Base-by-base conservation (phyloP, 208 protist genomes). In the Wallacemonas collosoma region DNA sequence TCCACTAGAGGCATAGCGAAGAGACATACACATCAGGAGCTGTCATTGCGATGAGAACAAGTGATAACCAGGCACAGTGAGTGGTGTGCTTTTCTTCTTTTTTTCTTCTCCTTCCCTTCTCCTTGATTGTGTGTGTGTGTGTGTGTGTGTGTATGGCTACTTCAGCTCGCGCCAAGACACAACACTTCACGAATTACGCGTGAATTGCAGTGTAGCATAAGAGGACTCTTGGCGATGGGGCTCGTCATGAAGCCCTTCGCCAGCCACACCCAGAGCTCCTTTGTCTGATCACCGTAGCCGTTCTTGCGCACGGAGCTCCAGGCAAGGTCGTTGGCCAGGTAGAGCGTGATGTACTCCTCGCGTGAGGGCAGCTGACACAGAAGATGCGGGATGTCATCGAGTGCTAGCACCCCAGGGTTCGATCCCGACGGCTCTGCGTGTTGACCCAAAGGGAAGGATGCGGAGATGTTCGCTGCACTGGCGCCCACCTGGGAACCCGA, bases 171-270 rank as follows among this genome's bases (percentile, higher is more conserved):
- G 1, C 71, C 68, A 0, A 82, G 54, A 57, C 86, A 91, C 2
- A 91, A 48, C 44, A 91, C 80, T 57, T 91, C 77, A 4, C 71
- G 68, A 44, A 88, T 73, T 3, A 88, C 68, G 17, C 86, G 82
- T 1, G 86, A 81, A 72, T 83, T 87, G 73, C 82, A 91, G 71
- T 76, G 71, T 35, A 69, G 68, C 65, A 91, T 57, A 38, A 91
- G 73, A 2, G 86, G 86, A 44, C 83, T 85, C 54, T 85, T 77
- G 1, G 77, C 81, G 40, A 88, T 15, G 6, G 83, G 75, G 0
- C 75, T 85, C 1, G 66, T 79, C 72, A 80, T 76, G 53, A 91
- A 82, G 40, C 86, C 86, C 43, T 77, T 76, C 3, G 73, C 76
- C 69, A 91, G 68, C 56, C 71, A 75, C 47, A 80, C 80, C 83